Conservation (phyloP, 2,329 filamentous ascomycete genomes). For the Zalaria obscura region DNA sequence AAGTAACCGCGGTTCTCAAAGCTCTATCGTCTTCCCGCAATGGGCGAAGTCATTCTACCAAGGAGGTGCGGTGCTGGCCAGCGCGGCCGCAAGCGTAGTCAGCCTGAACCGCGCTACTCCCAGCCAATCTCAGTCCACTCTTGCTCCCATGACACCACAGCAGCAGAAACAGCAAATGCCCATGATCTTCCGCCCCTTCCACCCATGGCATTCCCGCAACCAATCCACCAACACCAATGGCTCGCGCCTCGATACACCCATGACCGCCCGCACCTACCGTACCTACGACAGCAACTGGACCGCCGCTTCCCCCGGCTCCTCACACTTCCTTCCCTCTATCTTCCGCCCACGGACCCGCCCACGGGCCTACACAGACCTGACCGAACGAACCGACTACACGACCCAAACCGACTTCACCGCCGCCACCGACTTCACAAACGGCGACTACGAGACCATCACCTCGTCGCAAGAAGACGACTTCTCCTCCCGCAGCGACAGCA, state of each 20-base stretch:
- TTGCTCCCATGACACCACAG: too few species aligned
- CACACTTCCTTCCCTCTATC: slow-evolving; percentile 18
- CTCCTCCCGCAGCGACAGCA: slow-evolving; percentile 1
- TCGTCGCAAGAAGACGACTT: not conserved
- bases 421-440: not conserved
- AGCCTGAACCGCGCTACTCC: slow-evolving; percentile 2
- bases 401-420: slow-evolving; percentile 2
- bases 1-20: slow-evolving; percentile 14
- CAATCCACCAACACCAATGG: slow-evolving; percentile 6
- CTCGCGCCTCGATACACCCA: not conserved
- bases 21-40: slow-evolving; percentile 17
- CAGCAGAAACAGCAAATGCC: too few species aligned
- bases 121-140: too few species aligned
- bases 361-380: slow-evolving; percentile 7
- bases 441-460: not conserved
- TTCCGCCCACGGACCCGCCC: slow-evolving; percentile 18
- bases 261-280: not conserved
- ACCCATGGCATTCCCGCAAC: slow-evolving; percentile 1
- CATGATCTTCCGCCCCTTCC: too few species aligned
- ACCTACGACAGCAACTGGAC: slow-evolving; percentile 1
- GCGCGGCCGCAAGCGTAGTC: slow-evolving; percentile 3
- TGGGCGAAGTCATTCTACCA: slow-evolving; percentile 23
- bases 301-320: slow-evolving; percentile 10
- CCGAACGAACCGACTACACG: slow-evolving; percentile 7
- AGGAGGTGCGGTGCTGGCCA: slow-evolving; percentile 11